Evolutionary conservation across 2,329 filamentous ascomycete genomes (phyloP), one percentile per base, ranked within the genome.

Genomic region (Neofusicoccum ribis): DNA sequence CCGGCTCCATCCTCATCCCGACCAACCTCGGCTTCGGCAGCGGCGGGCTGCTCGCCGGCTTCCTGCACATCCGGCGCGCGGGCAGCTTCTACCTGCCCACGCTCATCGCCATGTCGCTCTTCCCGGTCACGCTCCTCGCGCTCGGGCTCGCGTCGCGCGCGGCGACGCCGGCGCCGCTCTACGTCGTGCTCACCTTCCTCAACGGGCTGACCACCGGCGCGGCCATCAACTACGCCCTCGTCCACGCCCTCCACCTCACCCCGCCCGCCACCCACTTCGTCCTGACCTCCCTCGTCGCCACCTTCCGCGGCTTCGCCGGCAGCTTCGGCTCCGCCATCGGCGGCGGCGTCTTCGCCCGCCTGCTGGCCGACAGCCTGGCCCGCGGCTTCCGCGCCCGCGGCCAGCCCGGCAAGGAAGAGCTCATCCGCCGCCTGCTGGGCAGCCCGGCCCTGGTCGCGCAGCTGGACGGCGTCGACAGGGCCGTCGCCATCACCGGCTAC

Each of bases 321-420:
- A 90, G 88, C 60, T 95, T 96, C 70, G 91, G 92, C 2, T 90
- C 89, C 1, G 87, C 91, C 0, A 89, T 94, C 54, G 91, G 91
- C 2, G 91, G 92, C 2, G 92, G 92, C 0, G 81, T 91, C 62
- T 94, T 93, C 73, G 82, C 85, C 46, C 84, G 91, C 5, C 81
- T 86, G 1, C 77, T 94, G 37, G 80, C 83, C 51, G 76, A 70
- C 2, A 79, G 81, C 0, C 80, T 94, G 1, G 79, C 82, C n/a
- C 70, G 77, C 0, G 86, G 87, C 0, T 92, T 92, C 68, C 73
- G 76, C 4, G 73, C 82, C 5, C 76, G 76, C 6, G 80, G 76
- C 67, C 47, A 80, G 65, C 67, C 79, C 66, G 69, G 73, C 49
- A 70, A 72, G 44, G 78, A 75, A 2, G 58, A 56, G 41, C 73